Evolutionary conservation across 2,329 filamentous ascomycete genomes (phyloP).

Genomic region (Endoconidiophora laricicola): DNA sequence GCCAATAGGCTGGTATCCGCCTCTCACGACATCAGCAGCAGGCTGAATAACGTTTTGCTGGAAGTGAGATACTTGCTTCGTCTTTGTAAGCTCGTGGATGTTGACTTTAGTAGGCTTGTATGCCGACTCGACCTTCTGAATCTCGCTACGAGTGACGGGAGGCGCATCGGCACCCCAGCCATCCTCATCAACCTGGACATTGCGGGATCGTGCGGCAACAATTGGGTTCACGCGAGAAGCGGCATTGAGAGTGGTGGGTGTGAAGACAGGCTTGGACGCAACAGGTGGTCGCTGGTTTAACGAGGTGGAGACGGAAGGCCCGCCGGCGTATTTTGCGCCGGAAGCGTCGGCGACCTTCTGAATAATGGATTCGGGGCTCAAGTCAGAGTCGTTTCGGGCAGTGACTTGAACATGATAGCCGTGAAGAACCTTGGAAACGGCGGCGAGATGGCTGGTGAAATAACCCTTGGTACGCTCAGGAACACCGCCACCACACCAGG

Average conservation of each 20-base stretch:
- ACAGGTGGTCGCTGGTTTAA: slow-evolving; percentile 37
- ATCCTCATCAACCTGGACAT: slow-evolving; percentile 54
- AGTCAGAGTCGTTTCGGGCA: slow-evolving; percentile 75
- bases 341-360: slow-evolving; percentile 91
- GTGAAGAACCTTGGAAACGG: slow-evolving; percentile 82
- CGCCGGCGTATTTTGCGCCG: slow-evolving; percentile 78
- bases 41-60: slow-evolving; percentile 26
- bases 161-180: slow-evolving; percentile 93
- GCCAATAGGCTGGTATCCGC: slow-evolving; percentile 82
- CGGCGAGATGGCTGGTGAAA: slow-evolving; percentile 84
- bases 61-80: slow-evolving; percentile 26
- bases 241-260: slow-evolving; percentile 44
- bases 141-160: slow-evolving; percentile 66
- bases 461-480: slow-evolving; percentile 98
- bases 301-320: slow-evolving; percentile 35
- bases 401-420: slow-evolving; percentile 97
- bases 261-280: slow-evolving; percentile 83
- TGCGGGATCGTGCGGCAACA: slow-evolving; percentile 45
- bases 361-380: slow-evolving; percentile 74
- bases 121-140: slow-evolving; percentile 82
- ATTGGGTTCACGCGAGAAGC: slow-evolving; percentile 49
- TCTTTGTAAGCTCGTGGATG: slow-evolving; percentile 66
- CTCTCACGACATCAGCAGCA: slow-evolving; percentile 53
- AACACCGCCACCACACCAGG: slow-evolving; percentile 93
- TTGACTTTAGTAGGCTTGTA: slow-evolving; percentile 95